phyloP scores from a whole-genome alignment of 805 yeast genomes.

The Candida pini region DNA sequence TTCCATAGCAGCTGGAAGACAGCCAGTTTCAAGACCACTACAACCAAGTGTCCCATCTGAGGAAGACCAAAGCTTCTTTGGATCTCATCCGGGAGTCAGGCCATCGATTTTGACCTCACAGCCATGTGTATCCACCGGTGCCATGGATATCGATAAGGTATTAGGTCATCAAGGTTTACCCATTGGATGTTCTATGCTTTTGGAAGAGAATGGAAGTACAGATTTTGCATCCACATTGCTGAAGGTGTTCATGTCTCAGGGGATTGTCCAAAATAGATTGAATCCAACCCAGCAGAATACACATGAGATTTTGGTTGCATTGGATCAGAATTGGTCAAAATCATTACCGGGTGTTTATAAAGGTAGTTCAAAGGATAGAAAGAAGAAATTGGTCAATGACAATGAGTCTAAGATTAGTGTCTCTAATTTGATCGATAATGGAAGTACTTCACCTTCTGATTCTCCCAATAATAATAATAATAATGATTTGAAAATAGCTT shows the following conservation, averaged over 20 bases:
- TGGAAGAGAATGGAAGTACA: constrained; percentile 85
- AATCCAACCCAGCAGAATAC: constrained; percentile 38
- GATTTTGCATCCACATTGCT: constrained; percentile 73
- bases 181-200: constrained; percentile 57
- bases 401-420: constrained; percentile 64
- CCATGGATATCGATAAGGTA: constrained; percentile 65
- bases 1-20: not conserved
- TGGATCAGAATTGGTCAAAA: constrained; percentile 52
- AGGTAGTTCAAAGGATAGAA: constrained; percentile 62
- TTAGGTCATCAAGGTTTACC: constrained; percentile 85
- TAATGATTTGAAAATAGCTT: constrained; percentile 76
- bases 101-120: constrained; percentile 77
- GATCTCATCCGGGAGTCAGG: constrained; percentile 51
- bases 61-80: constrained; percentile 2
- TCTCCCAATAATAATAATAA: constrained; percentile 10
- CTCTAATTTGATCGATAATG: constrained; percentile 47
- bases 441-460: constrained; percentile 4
- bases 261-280: constrained; percentile 58
- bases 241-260: constrained; percentile 72
- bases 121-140: constrained; percentile 77
- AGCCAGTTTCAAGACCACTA: not conserved
- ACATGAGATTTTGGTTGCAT: constrained; percentile 61
- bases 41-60: not conserved
- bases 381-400: constrained; percentile 49
- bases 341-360: constrained; percentile 74